Evolutionary conservation across 768 basidiomycete species (phyloP).

Genomic region (Trametopsis cervina): DNA sequence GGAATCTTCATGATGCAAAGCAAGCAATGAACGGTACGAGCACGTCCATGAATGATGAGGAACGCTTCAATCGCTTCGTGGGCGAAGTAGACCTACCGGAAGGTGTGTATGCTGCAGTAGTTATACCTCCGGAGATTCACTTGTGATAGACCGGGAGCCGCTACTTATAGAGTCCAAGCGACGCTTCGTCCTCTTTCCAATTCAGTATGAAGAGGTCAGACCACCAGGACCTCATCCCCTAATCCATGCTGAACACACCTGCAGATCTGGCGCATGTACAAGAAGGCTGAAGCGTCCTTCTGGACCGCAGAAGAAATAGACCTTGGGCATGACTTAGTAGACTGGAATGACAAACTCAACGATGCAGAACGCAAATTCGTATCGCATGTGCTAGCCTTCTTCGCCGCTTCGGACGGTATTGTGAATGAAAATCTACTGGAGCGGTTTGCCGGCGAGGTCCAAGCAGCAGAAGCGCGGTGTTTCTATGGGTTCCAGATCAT

Average conservation of each 20-base stretch:
- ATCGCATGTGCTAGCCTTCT: conserved; percentile 91
- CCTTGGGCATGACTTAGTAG: conserved; percentile 74
- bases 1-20: no score
- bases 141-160: conserved; percentile 64
- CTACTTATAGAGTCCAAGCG: conserved; percentile 68
- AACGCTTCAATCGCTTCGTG: conserved; percentile 32
- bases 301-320: conserved; percentile 95
- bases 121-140: no score
- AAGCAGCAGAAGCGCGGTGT: conserved; percentile 86
- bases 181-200: conserved; percentile 90
- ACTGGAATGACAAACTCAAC: conserved; percentile 82
- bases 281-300: conserved; percentile 89
- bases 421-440: conserved; percentile 95
- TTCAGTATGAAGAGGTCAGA: conserved; percentile 83
- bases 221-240: background rate
- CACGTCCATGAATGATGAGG: background rate
- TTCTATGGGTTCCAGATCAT: conserved; percentile 99
- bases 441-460: conserved; percentile 90
- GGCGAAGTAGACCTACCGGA: conserved; percentile 50
- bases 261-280: conserved; percentile 95
- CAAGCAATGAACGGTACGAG: no score
- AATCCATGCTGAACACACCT: background rate
- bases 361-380: conserved; percentile 83
- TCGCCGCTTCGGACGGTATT: conserved; percentile 93
- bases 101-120: conserved; percentile 24